Conservation (phyloP, 176 grass and related monocot species). For the Carex pumila region DNA sequence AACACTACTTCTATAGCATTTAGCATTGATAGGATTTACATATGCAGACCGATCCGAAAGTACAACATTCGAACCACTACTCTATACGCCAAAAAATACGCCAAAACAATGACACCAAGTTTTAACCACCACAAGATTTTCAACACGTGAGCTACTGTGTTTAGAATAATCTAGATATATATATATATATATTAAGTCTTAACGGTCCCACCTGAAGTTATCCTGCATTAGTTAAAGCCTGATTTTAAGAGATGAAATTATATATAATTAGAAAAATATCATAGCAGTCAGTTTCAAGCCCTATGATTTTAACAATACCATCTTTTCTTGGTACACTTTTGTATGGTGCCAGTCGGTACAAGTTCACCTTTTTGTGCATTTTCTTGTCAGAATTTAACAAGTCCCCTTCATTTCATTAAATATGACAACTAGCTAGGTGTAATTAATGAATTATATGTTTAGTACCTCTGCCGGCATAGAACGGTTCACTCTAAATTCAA, state of each 20-base stretch:
- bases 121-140: background rate
- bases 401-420: no score
- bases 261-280: background rate
- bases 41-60: background rate
- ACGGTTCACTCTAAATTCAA: conserved; percentile 13
- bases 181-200: background rate
- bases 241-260: background rate
- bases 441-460: background rate
- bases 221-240: conserved; percentile 13
- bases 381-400: background rate
- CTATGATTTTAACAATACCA: background rate
- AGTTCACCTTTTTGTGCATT: background rate
- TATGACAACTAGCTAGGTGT: background rate
- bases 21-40: background rate
- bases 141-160: background rate
- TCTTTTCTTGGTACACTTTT: background rate
- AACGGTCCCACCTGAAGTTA: conserved; percentile 18
- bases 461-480: conserved; percentile 3
- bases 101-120: background rate
- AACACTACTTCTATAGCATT: background rate
- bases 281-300: background rate
- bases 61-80: background rate
- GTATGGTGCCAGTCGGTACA: background rate
- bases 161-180: background rate
- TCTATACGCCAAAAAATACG: background rate